Evolutionary conservation across 495 filamentous ascomycete genomes (phyloP).

Genomic region (Neurospora sp.): DNA sequence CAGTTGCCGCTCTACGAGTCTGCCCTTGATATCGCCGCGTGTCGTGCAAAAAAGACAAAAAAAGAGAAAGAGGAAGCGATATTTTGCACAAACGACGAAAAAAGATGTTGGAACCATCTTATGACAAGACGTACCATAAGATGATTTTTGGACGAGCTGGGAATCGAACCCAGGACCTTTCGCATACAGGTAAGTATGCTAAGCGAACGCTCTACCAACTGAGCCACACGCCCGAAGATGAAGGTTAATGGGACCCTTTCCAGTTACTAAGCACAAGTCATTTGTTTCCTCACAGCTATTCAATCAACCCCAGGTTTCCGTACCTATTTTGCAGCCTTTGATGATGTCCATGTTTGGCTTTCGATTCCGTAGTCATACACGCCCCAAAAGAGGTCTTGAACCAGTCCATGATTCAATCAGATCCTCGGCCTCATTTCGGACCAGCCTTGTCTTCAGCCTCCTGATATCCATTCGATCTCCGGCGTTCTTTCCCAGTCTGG

Average conservation of each 20-base stretch:
- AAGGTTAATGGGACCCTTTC: fast-evolving
- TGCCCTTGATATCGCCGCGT: neutral
- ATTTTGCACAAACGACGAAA: slow-evolving; percentile 1
- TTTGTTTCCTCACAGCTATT: fast-evolving
- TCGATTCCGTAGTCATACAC: neutral
- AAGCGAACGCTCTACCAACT: neutral
- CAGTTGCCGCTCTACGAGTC: neutral
- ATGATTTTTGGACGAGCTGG: neutral
- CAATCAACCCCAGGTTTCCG: neutral
- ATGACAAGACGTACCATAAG: neutral
- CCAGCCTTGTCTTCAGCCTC: neutral
- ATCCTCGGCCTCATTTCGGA: neutral
- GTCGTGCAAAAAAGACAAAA: neutral
- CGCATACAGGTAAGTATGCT: neutral
- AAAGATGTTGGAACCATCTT: neutral
- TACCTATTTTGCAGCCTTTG: neutral
- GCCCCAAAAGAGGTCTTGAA: neutral
- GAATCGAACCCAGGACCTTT: neutral
- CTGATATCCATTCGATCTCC: neutral
- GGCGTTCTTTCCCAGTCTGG: neutral
- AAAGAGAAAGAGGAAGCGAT: neutral
- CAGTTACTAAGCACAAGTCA: neutral
- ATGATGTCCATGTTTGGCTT: neutral
- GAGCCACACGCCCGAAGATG: neutral
- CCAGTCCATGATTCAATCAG: neutral